Base-by-base conservation (phyloP, 495 filamentous ascomycete species). In the Aspergillus nanangensis region DNA sequence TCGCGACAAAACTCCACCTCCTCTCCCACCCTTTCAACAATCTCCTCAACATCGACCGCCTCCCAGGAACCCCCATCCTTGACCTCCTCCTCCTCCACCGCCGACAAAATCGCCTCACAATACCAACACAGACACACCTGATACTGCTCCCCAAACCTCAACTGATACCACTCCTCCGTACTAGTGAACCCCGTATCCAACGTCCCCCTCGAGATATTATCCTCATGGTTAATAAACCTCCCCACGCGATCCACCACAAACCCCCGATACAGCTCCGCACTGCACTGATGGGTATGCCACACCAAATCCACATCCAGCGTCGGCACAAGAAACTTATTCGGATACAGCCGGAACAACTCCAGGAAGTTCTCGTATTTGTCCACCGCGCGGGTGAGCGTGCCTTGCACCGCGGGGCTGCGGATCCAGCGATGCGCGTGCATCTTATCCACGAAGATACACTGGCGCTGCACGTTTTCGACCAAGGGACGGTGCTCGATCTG, bases 271-370 rank as follows among this genome's bases (percentile, higher is more conserved):
- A 11, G 20, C 14, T 17, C 39, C 15, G 53, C 33, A 21, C 38
- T 41, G 27, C 54, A 53, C 63, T 83, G 72, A 53, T 82, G 79
- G 0, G 78, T 82, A 55, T 62, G 58, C 58, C 58, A 59, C 11
- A 50, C 50, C 7, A 62, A 32, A 41, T 62, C 56, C 23, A 62
- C 50, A 42, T 62, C 58, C 3, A 62, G 39, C 0, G 58, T 59
- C n/a, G 58, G 58, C 20, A 62, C 58, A 17, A 62, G 21, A 11
- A 47, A 53, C 18, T 33, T 44, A 9, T 14, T 15, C 3, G 50
- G 47, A 13, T 59, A 34, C 5, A 47, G 37, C 11, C 25, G 11
- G 29, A 68, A 54, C 3, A 70, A 47, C 19, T 50, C 24, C 2
- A 70, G 25, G 48, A 70, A 68, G 14, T 57, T 56, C 18, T 38